A percentile compares a stretch with the other conserved stretches of the same genome.
Conservation (phyloP, 805 yeast species). For the Wickerhamomyces mucosus region DNA sequence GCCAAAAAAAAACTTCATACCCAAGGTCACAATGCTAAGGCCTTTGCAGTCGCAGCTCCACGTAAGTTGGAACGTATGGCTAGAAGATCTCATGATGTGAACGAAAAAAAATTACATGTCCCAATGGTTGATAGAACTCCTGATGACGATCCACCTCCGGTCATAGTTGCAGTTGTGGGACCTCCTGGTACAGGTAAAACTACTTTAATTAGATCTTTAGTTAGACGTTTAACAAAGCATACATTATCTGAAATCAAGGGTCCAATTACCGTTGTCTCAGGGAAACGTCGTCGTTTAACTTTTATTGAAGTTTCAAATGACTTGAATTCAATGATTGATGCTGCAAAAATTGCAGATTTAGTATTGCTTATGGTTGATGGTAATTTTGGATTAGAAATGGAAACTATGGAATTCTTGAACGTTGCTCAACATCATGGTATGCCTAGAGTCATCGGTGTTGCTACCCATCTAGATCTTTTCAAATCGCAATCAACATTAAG, state of each 20-base stretch:
- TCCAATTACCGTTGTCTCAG: slow-evolving; percentile 93
- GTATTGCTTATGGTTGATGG: slow-evolving; percentile 89
- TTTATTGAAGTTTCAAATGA: slow-evolving; percentile 91
- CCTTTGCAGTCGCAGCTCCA: slow-evolving; percentile 78
- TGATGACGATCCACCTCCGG: slow-evolving; percentile 96
- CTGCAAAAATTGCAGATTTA: slow-evolving; percentile 91
- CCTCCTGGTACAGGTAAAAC: slow-evolving; percentile 99
- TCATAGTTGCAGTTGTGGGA: slow-evolving; percentile 93
- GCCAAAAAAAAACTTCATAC: slow-evolving; percentile 84
- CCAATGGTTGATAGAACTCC: slow-evolving; percentile 98
- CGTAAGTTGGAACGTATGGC: slow-evolving; percentile 81
- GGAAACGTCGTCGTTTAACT: slow-evolving; percentile 86
- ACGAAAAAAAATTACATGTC: slow-evolving; percentile 82
- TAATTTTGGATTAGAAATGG: slow-evolving; percentile 98
- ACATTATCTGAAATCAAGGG: slow-evolving; percentile 83
- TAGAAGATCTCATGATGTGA: slow-evolving; percentile 68
- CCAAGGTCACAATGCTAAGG: slow-evolving; percentile 79
- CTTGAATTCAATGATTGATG: slow-evolving; percentile 89
- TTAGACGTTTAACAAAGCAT: slow-evolving; percentile 81
- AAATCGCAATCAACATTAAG: slow-evolving; percentile 82
- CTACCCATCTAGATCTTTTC: slow-evolving; percentile 92
- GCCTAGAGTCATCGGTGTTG: slow-evolving; percentile 93
- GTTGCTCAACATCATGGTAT: slow-evolving; percentile 97
- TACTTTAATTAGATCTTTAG: slow-evolving; percentile 81
- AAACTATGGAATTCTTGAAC: slow-evolving; percentile 96